Evolutionary conservation across 176 grass and related monocot species (phyloP), one percentile per base, ranked within the genome.

Genomic region (Thalia dealbata): DNA sequence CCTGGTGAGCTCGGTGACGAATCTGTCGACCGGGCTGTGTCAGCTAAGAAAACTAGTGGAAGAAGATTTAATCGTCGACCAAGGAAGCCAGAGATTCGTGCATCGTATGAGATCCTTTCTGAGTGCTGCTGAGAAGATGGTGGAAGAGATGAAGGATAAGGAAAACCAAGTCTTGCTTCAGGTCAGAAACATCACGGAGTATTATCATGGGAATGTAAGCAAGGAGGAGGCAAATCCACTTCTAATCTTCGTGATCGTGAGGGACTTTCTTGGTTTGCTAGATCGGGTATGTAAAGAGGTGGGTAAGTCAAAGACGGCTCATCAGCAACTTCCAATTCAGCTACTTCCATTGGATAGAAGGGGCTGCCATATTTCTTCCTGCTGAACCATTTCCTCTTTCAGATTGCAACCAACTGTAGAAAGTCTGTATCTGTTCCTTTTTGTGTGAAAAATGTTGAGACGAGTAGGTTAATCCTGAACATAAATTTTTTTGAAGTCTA

Each of bases 181-280:
- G 71, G 95, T 97, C 38, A 82, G 87, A 79, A 85, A 90, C 27
- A 91, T 92, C 71, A 86, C 89, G 15, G 95, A 97, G 81, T 97
- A 97, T 55, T 97, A 97, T 79, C 95, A 97, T 81, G 95, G 95
- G 32, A 85, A 92, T 81, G 79, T 88, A 15, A 83, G 85, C 69
- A 97, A 64, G 80, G 95, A 97, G 38, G 95, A 97, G 66, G 71
- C 79, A 0, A 91, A 86, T 76, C 93, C 89, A n/a, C 88, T 92
- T 23, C 61, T 85, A 76, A 92, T 97, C 72, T 97, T 97, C 60
- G 89, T 97, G 42, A 92, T 97, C 55, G 95, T 97, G 70, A 86
- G 89, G 70, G 95, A 97, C 75, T 97, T 97, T 78, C 15, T 97
- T 64, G 79, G 76, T 25, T 81, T 92, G 87, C 79, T 97, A 55